These are phyloP conservation scores for Fragaria vesca DNA, from an alignment of 306 rosid genomes.

Conservation along the genomic window DNA sequence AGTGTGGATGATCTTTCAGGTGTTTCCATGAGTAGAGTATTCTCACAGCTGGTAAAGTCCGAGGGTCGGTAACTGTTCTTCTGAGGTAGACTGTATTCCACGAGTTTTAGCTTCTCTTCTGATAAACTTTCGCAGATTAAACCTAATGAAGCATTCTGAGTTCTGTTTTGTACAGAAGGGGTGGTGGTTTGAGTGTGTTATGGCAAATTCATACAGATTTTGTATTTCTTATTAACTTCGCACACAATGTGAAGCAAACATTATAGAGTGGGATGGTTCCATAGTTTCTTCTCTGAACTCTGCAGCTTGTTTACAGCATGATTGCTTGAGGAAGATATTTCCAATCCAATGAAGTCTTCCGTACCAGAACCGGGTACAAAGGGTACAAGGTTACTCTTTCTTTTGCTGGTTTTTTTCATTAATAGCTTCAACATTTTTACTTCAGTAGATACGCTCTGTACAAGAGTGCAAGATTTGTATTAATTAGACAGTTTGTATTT, in stretches of 20 bases:
- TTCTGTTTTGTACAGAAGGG: slow-evolving; percentile 28
- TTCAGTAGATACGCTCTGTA: neutral
- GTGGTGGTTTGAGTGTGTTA: slow-evolving; percentile 26
- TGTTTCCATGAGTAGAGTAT: slow-evolving; percentile 86
- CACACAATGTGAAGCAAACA: neutral
- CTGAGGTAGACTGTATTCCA: slow-evolving; percentile 11
- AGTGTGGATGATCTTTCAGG: slow-evolving; percentile 73
- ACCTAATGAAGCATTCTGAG: slow-evolving; percentile 20
- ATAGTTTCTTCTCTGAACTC: neutral
- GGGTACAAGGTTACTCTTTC: neutral
- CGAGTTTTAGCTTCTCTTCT: slow-evolving; percentile 22
- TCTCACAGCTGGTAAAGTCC: slow-evolving; percentile 83
- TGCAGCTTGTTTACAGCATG: neutral
- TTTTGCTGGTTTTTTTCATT: neutral
- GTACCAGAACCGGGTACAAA: neutral
- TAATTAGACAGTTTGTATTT: too few species aligned
- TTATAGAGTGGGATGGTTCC: neutral
- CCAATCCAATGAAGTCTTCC: neutral
- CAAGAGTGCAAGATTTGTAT: neutral
- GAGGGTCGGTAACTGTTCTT: slow-evolving; percentile 64
- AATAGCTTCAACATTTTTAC: neutral
- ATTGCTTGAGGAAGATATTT: neutral
- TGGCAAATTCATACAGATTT: slow-evolving; percentile 21
- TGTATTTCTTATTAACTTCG: slow-evolving; percentile 1
- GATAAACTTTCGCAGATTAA: slow-evolving; percentile 13